Base-by-base conservation (phyloP, 2,329 filamentous ascomycete species). In the Calonectria montana region DNA sequence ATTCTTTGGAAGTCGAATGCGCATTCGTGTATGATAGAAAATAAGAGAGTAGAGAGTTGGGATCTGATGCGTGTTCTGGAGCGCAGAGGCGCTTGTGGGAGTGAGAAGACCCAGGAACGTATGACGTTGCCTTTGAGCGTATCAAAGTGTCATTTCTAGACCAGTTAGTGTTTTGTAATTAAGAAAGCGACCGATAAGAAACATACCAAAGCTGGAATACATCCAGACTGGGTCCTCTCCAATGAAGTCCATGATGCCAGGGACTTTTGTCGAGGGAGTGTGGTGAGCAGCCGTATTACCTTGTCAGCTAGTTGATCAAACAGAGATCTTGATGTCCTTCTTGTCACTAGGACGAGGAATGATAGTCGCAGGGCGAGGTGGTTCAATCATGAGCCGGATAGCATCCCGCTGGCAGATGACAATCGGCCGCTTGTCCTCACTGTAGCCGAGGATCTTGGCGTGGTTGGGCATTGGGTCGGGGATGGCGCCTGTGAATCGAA, bases 401-500 rank as follows among this genome's bases (percentile, higher is more conserved):
- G 75, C 74, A 27, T 84, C 81, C 37, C 81, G 81, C 12, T 80
- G 79, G 70, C 84, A 86, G 6, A 83, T 79, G 13, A 86, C 81
- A 18, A 86, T 82, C 4, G 86, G 83, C 15, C 80, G 76, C 25
- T 82, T 81, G 43, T 81, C 73, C 0, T 79, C 77, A 12, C 79
- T 81, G 45, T 81, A 80, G 9, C 86, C 85, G 4, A 87, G 68
- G 1, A 87, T 72, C 45, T 83, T 78, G 18, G 82, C 81, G 21
- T 82, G 79, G 8, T 81, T 74, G 2, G 81, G 79, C 2, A 85
- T 66, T 13, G 75, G 73, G 25, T 79, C 75, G 9, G 81, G 80
- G 6, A 82, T 75, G 0, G 83, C 77, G n/a, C 83, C 78, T 41
- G 76, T 80, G 69, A 88, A 86, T 21, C 83, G 83, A n/a, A 88